Conservation (phyloP, 257 asterid species). For the Plantago elongata region DNA sequence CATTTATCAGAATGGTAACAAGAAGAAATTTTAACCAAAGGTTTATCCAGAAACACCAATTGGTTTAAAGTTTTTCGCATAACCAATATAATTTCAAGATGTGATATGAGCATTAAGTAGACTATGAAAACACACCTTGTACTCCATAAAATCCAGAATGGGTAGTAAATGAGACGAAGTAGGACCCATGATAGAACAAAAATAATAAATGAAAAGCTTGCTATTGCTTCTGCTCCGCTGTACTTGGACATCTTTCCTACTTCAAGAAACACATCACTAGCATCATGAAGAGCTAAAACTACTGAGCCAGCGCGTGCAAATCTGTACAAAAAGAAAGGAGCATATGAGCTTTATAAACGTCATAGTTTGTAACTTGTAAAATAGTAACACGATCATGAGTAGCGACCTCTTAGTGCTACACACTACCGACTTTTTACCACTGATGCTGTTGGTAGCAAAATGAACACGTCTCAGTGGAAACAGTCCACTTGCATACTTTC, state of each 20-base stretch:
- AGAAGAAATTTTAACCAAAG: neutral
- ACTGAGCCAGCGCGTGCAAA: slow-evolving; percentile 84
- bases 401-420: too few relatives aligned
- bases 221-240: slow-evolving; percentile 75
- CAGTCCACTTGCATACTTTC: too few relatives aligned
- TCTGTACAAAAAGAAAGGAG: slow-evolving; percentile 37
- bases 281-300: slow-evolving; percentile 91
- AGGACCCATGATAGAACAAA: slow-evolving; percentile 62
- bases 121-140: slow-evolving; percentile 51
- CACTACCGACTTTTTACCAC: too few relatives aligned
- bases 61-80: neutral
- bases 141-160: slow-evolving; percentile 90
- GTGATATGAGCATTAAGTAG: neutral
- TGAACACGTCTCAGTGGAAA: too few relatives aligned
- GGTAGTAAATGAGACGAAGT: slow-evolving; percentile 83
- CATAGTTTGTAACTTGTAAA: too few relatives aligned
- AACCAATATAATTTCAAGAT: neutral
- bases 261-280: slow-evolving; percentile 83
- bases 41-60: neutral
- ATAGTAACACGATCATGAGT: too few relatives aligned
- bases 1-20: neutral
- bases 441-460: neutral
- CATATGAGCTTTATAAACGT: neutral
- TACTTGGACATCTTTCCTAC: slow-evolving; percentile 94
- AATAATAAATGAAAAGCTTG: slow-evolving; percentile 69